Evolutionary conservation across 2,329 filamentous ascomycete genomes (phyloP).

Genomic region (Boeremia lycopersici): DNA sequence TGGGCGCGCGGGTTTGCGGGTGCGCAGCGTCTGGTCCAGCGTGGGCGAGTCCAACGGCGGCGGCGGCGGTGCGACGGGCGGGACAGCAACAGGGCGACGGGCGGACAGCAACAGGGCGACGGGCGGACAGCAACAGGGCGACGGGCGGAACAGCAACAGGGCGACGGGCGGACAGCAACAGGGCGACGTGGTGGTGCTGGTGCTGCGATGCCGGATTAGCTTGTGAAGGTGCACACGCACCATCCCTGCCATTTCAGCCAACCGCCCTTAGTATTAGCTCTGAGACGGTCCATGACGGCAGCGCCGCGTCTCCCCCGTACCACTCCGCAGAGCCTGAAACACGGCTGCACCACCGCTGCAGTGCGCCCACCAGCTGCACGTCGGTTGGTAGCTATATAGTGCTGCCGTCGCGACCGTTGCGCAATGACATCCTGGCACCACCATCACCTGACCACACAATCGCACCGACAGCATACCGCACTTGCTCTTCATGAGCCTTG

Average conservation of each 20-base stretch:
- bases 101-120: slow-evolving; percentile 4
- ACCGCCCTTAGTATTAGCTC: slow-evolving; percentile 22
- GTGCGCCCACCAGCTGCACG: neutral
- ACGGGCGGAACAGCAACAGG: slow-evolving; percentile 1
- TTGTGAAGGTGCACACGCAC: slow-evolving; percentile 30
- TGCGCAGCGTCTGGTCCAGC: neutral
- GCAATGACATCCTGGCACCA: too few relatives aligned
- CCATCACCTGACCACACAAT: too few relatives aligned
- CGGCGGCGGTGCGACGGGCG: slow-evolving; percentile 4
- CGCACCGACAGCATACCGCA: too few relatives aligned
- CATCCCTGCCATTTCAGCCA: slow-evolving; percentile 23
- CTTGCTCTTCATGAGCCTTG: too few relatives aligned
- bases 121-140: too few relatives aligned
- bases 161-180: slow-evolving; percentile 3
- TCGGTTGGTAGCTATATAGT: too few relatives aligned
- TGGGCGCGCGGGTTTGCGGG: neutral
- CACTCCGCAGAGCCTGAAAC: slow-evolving; percentile 6
- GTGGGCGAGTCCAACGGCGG: neutral
- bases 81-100: neutral
- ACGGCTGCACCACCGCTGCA: neutral
- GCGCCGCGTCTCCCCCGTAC: slow-evolving; percentile 15
- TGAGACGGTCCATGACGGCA: slow-evolving; percentile 4
- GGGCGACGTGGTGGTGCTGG: neutral
- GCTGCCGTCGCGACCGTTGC: too few relatives aligned
- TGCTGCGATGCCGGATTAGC: slow-evolving; percentile 18